Evolutionary conservation across 148 eudicot genomes (phyloP).

Genomic region (Rhododendron williamsianum): DNA sequence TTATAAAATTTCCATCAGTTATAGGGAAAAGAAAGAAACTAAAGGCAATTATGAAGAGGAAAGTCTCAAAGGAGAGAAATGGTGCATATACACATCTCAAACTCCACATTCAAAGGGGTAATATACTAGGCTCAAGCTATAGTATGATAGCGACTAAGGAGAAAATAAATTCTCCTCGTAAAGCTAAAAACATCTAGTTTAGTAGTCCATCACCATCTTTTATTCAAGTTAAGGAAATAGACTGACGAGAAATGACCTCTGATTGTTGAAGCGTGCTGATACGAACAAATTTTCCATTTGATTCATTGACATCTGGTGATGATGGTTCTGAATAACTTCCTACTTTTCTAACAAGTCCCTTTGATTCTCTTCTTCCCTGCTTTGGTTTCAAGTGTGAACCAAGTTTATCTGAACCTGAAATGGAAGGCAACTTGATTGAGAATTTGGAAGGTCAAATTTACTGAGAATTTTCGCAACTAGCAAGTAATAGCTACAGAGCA

Average conservation of each 20-base stretch:
- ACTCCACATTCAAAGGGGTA: background rate
- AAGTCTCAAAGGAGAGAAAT: background rate
- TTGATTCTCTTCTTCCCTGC: slow-evolving; percentile 22
- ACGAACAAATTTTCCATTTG: slow-evolving; percentile 21
- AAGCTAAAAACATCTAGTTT: background rate
- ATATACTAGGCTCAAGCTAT: background rate
- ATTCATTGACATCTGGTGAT: slow-evolving; percentile 42
- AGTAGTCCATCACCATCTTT: background rate
- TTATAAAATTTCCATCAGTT: background rate
- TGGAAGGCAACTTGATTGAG: background rate
- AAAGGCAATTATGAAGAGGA: background rate
- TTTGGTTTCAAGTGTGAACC: slow-evolving; percentile 17
- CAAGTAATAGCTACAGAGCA: background rate
- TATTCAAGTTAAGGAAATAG: background rate
- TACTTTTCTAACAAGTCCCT: slow-evolving; percentile 18
- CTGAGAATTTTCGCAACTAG: background rate
- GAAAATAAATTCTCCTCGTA: background rate
- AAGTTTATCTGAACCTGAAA: slow-evolving; percentile 24
- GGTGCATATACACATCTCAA: background rate
- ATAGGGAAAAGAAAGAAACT: background rate
- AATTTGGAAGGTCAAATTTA: background rate
- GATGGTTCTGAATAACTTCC: slow-evolving; percentile 33
- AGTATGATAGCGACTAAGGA: background rate
- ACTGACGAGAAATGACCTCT: slow-evolving; percentile 22
- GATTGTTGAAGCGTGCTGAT: slow-evolving; percentile 6